phyloP scores from a whole-genome alignment of 208 protist species.

The Leishmania arabica region DNA sequence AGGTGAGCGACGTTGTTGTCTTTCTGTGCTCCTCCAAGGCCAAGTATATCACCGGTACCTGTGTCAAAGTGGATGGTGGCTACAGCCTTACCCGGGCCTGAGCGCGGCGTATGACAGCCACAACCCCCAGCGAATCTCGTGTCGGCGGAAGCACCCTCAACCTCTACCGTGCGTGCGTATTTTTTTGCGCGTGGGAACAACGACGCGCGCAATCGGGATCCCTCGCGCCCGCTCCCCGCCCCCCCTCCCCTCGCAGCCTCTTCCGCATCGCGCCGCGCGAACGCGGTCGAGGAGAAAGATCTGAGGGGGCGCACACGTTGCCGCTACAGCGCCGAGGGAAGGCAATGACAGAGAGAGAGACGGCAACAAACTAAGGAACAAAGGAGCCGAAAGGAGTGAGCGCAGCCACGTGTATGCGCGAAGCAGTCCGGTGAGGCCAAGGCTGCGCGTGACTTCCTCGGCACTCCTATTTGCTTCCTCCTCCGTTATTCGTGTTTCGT shows the following conservation, averaged over 20 bases:
- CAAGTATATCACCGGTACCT: conserved; percentile 65
- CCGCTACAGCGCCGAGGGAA: neutral
- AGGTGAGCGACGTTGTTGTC: conserved; percentile 58
- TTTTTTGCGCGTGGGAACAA: neutral
- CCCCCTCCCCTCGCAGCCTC: neutral
- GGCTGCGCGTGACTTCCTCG: neutral
- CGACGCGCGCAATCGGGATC: neutral
- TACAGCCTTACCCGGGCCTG: conserved; percentile 67
- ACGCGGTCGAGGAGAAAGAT: neutral
- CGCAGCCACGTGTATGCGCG: neutral
- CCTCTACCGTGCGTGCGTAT: neutral
- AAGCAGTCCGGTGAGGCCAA: neutral
- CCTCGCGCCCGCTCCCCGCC: neutral
- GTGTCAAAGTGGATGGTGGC: conserved; percentile 72
- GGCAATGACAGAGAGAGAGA: neutral
- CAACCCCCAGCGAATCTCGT: neutral
- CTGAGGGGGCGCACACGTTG: neutral
- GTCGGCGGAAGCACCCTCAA: neutral
- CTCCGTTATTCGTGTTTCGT: neutral
- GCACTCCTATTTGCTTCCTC: neutral
- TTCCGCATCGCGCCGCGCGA: neutral
- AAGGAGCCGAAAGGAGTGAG: neutral
- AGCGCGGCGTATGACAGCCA: neutral
- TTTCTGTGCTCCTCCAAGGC: conserved; percentile 70
- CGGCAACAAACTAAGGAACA: too few relatives aligned